Percentiles rank a stretch among this genome's conserved stretches.
Evolutionary conservation across 164 flowering plant genomes (phyloP).

Genomic region (Liquidambar formosana): DNA sequence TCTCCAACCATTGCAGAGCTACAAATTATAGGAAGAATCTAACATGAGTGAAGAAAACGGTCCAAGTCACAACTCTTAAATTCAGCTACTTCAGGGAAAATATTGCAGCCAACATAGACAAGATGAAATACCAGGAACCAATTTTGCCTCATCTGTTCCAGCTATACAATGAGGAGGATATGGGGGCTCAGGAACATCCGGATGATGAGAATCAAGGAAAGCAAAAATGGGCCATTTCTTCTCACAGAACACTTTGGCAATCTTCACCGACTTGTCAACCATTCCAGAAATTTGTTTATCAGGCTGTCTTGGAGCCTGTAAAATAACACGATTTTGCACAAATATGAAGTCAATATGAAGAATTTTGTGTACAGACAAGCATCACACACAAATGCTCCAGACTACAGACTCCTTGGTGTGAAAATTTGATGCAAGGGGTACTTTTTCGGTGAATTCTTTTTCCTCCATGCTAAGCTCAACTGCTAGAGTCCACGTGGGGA

Average conservation of each 20-base stretch:
- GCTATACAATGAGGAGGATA: slow-evolving; percentile 88
- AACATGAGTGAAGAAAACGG: background rate
- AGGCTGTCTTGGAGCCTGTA: slow-evolving; percentile 74
- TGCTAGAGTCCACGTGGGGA: too few relatives aligned
- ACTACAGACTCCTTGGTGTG: too few relatives aligned
- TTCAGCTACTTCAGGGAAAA: background rate
- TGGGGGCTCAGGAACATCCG: slow-evolving; percentile 83
- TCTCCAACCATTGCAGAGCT: slow-evolving; percentile 78
- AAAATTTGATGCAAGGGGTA: too few relatives aligned
- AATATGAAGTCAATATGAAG: background rate
- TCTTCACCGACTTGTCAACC: slow-evolving; percentile 67
- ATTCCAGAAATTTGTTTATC: slow-evolving; percentile 67
- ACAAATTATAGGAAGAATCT: slow-evolving; percentile 1
- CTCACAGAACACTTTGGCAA: slow-evolving; percentile 64
- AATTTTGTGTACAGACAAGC: too few relatives aligned
- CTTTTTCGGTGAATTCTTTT: too few relatives aligned
- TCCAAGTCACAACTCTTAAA: background rate
- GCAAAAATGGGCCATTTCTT: slow-evolving; percentile 84
- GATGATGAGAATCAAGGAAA: slow-evolving; percentile 80
- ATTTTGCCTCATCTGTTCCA: slow-evolving; percentile 78
- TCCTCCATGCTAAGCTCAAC: too few relatives aligned
- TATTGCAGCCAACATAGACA: background rate
- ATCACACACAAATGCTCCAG: too few relatives aligned
- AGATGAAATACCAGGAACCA: slow-evolving; percentile 54
- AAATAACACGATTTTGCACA: background rate